A percentile compares a stretch with the other conserved stretches of the same genome.
Evolutionary conservation across 1,139 yeast species (phyloP).

Genomic region (Hansenula anomala): DNA sequence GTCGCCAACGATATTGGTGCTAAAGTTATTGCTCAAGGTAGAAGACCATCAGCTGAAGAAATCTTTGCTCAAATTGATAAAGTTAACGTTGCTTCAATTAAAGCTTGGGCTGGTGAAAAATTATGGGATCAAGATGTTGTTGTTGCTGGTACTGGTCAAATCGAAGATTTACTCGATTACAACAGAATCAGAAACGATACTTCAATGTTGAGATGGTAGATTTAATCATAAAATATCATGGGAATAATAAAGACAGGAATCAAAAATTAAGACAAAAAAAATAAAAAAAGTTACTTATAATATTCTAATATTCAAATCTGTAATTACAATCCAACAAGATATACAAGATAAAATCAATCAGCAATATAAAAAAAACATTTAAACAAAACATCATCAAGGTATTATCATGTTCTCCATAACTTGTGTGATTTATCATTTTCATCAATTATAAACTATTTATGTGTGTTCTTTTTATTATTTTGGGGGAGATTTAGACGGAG

Average conservation of each 20-base stretch:
- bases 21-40: constrained; percentile 55
- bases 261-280: too few species aligned
- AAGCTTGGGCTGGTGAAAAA: constrained; percentile 68
- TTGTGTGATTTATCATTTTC: too few species aligned
- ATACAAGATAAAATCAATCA: neutral
- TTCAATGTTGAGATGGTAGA: constrained; percentile 78
- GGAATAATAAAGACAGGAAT: neutral
- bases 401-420: neutral
- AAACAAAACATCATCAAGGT: neutral
- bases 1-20: constrained; percentile 56
- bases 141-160: constrained; percentile 78
- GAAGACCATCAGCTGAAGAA: constrained; percentile 56
- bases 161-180: constrained; percentile 79
- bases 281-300: neutral
- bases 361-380: neutral
- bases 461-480: too few species aligned
- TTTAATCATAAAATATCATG: neutral
- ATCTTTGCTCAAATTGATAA: constrained; percentile 59
- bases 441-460: neutral
- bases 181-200: constrained; percentile 81
- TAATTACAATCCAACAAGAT: too few species aligned
- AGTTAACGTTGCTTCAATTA: constrained; percentile 53
- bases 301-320: neutral
- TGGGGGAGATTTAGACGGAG: too few species aligned
- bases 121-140: constrained; percentile 86